Evolutionary conservation across 805 yeast species (phyloP), one percentile per base, ranked within the genome.

Genomic region (Yarrowia hollandica): DNA sequence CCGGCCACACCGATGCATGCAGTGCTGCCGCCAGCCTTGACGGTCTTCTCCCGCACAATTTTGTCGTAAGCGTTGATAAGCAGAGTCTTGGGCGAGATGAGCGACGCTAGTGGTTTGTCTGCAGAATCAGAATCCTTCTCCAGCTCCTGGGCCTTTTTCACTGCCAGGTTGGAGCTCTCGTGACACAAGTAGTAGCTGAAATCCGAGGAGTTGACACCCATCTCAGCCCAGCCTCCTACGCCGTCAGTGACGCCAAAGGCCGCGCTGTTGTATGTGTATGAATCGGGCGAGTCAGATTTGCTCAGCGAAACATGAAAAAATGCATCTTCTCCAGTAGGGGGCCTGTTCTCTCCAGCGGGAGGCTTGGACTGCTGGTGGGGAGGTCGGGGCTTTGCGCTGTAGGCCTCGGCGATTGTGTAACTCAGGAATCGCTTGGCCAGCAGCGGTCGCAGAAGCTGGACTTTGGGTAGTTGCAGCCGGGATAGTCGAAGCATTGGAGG

Each of bases 181-280:
- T 72, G 72, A 64, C 96, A 86, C 35, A 92, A 73, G 65, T 88
- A 94, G 64, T 95, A 78, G 37, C 94, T 84, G 61, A 92, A 88
- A 7, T 92, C 92, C 60, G 90, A 81, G 1, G 96, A 88, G 70
- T 92, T 97, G 66, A 83, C 86, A 0, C 97, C 97, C 46, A 88
- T 85, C 62, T 88, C 94, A 1, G 88, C 81, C 97, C 98, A 92
- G 3, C 98, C 98, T 14, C 98, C 98, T 4, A 94, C 98, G 12
- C 99, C 99, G 73, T 92, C 99, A 5, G 97, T 73, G 14, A 72
- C 74, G 4, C 70, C 74, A 1, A 71, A 37, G 3, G 71, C 65
- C 5, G 58, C 34, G 26, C 34, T 52, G 42, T 9, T 25, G 44
- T 35, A 52, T 30, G 55, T 48, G 55, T 30, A 33, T 15, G 38